Base-by-base conservation (phyloP, 2,329 filamentous ascomycete species). In the Aspergillus ustus region DNA sequence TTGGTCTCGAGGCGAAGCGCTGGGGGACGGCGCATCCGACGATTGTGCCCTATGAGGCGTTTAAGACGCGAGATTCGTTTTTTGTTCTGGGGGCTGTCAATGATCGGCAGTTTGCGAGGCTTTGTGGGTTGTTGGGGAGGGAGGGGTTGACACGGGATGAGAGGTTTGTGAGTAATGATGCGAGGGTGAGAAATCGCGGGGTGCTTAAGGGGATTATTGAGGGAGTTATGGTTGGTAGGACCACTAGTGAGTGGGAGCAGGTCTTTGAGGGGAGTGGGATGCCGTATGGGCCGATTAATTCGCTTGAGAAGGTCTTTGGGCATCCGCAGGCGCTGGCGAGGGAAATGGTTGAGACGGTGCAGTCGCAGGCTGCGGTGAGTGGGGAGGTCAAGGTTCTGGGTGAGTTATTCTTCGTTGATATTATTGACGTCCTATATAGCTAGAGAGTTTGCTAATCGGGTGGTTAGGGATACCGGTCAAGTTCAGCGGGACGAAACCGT, bases 41-140 rank as follows among this genome's bases (percentile, higher is more conserved):
- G 40, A 78, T 82, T 34, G 81, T 80, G 11, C 81, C 81, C 1
- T 84, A 82, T 56, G 75, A 82, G 59, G 78, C 78, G 0, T 83
- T 91, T 75, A 84, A 87, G 70, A 91, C 89, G 4, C 85, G 84
- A 58, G 88, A 92, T 63, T 87, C 88, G n/a, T 86, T 87, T 60
- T 83, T 92, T 40, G 82, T 92, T 20, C 83, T 91, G 51, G 89
- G 89, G 4, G 89, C 89, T 29, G 89, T 88, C n/a, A 92, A 92
- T 67, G 87, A 91, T 70, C 83, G 85, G 6, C 81, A 91, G 2
- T 92, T 90, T 64, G 84, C 84, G 17, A 82, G 89, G 20, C 76
- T 92, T 9, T 89, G 87, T 68, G 81, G 87, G 40, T 82, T 84
- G 1, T 76, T 91, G 0, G 84, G 83, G 0, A 80, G 78, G 19